phyloP scores from a whole-genome alignment of 352 stramenopile species.

The Globisporangium sylvaticum region DNA sequence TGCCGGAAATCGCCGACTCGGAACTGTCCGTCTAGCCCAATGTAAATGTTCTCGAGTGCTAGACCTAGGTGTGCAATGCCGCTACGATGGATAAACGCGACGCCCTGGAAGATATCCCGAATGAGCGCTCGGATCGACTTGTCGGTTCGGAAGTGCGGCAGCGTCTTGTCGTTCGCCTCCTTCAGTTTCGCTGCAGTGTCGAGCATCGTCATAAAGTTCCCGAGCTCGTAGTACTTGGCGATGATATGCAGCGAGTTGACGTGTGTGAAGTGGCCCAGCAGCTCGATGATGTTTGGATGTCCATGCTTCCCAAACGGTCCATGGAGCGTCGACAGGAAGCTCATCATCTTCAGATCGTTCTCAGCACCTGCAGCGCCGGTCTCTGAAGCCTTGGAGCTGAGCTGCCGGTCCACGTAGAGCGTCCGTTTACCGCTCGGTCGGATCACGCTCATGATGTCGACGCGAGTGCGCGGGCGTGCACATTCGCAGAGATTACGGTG shows the following conservation, averaged over 20 bases:
- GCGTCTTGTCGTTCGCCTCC: too few species aligned
- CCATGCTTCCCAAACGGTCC: slow-evolving; percentile 26
- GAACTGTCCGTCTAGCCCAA: slow-evolving; percentile 32
- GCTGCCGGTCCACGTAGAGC: too few species aligned
- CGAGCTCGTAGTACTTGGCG: slow-evolving; percentile 59
- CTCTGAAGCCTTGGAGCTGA: too few species aligned
- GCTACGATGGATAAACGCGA: slow-evolving; percentile 52
- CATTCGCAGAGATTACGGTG: too few species aligned
- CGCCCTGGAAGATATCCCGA: slow-evolving; percentile 81
- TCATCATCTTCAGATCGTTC: slow-evolving; percentile 62
- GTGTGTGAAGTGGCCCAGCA: slow-evolving; percentile 48
- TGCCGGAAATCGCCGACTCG: slow-evolving; percentile 63
- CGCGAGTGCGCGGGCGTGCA: too few species aligned
- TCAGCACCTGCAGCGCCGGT: slow-evolving; percentile 13
- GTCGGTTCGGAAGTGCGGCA: too few species aligned
- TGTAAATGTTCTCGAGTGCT: slow-evolving; percentile 73
- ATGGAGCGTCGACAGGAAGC: slow-evolving; percentile 43
- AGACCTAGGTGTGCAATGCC: slow-evolving; percentile 63
- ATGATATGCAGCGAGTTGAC: slow-evolving; percentile 47
- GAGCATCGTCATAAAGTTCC: slow-evolving; percentile 45
- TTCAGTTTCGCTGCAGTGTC: too few species aligned
- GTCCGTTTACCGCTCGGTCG: too few species aligned
- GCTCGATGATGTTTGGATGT: slow-evolving; percentile 48
- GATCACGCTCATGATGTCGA: too few species aligned
- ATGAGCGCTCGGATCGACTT: slow-evolving; percentile 29